Evolutionary conservation across 2,329 filamentous ascomycete genomes (phyloP), one percentile per base, ranked within the genome.

Genomic region (Coniochaeta pulveracea): DNA sequence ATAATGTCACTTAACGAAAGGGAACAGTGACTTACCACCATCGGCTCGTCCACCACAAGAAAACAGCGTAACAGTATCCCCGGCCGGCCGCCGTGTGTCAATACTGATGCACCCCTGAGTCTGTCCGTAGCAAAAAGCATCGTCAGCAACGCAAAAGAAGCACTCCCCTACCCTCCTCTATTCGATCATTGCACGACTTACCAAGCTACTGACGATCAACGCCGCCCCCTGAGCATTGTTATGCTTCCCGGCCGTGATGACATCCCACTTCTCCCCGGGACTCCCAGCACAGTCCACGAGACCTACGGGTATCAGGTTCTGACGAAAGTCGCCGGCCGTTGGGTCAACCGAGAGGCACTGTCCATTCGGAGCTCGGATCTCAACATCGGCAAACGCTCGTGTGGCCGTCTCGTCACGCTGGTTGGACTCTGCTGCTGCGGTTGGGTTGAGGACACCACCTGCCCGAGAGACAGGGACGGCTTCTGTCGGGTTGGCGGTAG

Each of bases 1-100:
- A 5, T 12, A 21, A 8, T 26, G 16, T n/a, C n/a, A 21, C 14
- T 10, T 10, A 18, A 12, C 10, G 18, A 31, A 10, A 18, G 10
- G 19, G 9, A 26, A 18, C 21, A 17, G 30, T 15, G 9, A 50
- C 52, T 52, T 47, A 58, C 60, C 46, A 29, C 66, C 66, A 26
- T 58, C 64, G 11, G 64, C 66, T 22, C 65, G 56, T 8, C 66
- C 66, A 17, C 66, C 66, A 39, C 66, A 71, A 2, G 64, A 66
- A 39, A 71, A 71, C 12, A 71, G 35, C 5, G 49, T 64, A 17
- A 70, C 64, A 2, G 58, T 64, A 34, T 70, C 64, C 2, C 57
- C 58, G 3, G 49, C 46, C 5, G 50, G 45, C 12, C 65, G 53
- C 14, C 66, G 54, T 11, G 47, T 48, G 37, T 71, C 66, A 28